Evolutionary conservation across 176 grass and related monocot species (phyloP), one percentile per base, ranked within the genome.

Genomic region (Musa itinerans): DNA sequence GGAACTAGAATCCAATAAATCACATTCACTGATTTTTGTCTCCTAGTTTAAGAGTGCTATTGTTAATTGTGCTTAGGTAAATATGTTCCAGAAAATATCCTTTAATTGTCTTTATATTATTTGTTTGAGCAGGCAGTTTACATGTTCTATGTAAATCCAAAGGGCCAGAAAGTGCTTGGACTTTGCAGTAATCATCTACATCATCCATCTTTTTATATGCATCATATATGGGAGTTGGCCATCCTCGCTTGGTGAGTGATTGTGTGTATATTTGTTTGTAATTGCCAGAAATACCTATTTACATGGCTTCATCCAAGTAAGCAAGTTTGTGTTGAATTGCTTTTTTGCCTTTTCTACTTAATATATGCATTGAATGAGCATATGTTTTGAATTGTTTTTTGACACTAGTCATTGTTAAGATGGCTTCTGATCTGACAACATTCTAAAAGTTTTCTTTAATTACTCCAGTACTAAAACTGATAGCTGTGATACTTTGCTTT

Each of bases 211-310:
- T 20, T 97, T 97, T 72, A 87, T 97, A 83, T 97, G 90, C 88
- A 91, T 97, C 78, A 83, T 93, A 50, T 97, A 97, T 85, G 90
- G 90, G 59, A 90, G 94, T 55, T 97, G 94, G 94, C 94, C 94
- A 50, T 79, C 89, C 85, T 91, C 94, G 56, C 7, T 91, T 56
- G 91, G 88, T 54, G 93, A 88, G 94, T 97, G 94, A 90, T 62
- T 85, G 88, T 93, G 75, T 93, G 75, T 91, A 93, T 74, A 85
- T 97, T 53, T 80, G 93, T 66, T 90, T 92, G 76, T 83, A 92
- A 20, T 79, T 86, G 73, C 70, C 68, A 88, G 93, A 96, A 77
- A 96, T 96, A 81, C 93, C 89, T 76, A 71, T 96, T 68, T 34
- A 65, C 91, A 81, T 81, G 93, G 50, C 71, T 90, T 80, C 93